Evolutionary conservation across 2,329 filamentous ascomycete species (phyloP).

Genomic region (Colletotrichum liriopes): DNA sequence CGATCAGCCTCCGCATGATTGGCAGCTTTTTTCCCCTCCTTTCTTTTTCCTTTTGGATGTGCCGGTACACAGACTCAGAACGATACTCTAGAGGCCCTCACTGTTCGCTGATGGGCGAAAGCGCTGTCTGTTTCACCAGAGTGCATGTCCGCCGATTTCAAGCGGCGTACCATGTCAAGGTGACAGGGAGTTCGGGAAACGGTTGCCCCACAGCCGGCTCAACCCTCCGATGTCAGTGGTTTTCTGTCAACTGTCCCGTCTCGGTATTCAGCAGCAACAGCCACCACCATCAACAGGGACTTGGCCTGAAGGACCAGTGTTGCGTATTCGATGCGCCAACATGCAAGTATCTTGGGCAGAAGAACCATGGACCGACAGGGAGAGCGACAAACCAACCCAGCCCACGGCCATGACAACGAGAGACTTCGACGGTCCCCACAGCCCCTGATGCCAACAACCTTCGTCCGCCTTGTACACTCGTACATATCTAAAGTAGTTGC

Average conservation of each 20-base stretch:
- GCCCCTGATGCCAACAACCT: constrained; percentile 2
- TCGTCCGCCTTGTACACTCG: constrained; percentile 6
- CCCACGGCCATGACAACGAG: not conserved
- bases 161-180: not conserved
- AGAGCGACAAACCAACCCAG: constrained; percentile 14
- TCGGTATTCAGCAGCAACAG: not conserved
- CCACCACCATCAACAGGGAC: not conserved
- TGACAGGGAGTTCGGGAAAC: not conserved
- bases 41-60: not conserved
- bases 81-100: not conserved
- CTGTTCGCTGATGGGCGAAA: not conserved
- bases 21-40: not conserved
- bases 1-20: not conserved
- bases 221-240: not conserved
- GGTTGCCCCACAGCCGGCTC: not conserved
- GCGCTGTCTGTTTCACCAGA: not conserved
- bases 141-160: not conserved
- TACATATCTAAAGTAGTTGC: constrained; percentile 3
- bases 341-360: not conserved
- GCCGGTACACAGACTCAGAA: not conserved
- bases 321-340: not conserved
- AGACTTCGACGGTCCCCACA: constrained; percentile 23
- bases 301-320: constrained; percentile 1
- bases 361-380: constrained; percentile 5
- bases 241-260: not conserved